phyloP scores from a whole-genome alignment of 805 yeast species.

The Starmerella vaccinii region DNA sequence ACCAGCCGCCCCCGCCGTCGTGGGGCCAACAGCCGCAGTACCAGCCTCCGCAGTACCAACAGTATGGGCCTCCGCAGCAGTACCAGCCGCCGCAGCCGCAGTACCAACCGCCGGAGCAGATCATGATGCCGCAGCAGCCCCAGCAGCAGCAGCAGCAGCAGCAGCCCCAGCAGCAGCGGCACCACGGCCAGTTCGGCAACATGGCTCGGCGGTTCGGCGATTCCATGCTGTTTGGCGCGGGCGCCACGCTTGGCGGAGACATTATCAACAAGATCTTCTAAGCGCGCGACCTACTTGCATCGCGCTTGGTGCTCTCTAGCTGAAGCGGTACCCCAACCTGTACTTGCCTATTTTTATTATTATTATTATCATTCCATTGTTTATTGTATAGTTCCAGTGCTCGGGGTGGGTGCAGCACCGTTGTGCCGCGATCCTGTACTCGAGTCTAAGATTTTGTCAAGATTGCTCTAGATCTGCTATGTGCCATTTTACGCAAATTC shows the following conservation, averaged over 20 bases:
- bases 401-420: no score
- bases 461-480: no score
- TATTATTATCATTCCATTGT: no score
- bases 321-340: no score
- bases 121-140: slow-evolving; percentile 20
- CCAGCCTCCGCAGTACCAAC: slow-evolving; percentile 18
- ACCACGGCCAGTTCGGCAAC: slow-evolving; percentile 28
- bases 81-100: slow-evolving; percentile 26
- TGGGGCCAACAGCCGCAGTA: slow-evolving; percentile 19
- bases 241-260: slow-evolving; percentile 85
- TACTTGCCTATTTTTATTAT: no score
- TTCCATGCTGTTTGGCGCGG: slow-evolving; percentile 94
- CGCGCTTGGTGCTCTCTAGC: no score
- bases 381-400: no score
- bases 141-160: slow-evolving; percentile 24
- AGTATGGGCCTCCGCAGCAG: slow-evolving; percentile 24
- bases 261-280: slow-evolving; percentile 42
- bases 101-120: slow-evolving; percentile 24
- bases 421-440: no score
- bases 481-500: no score
- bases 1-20: slow-evolving; percentile 9
- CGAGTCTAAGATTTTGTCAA: no score
- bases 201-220: slow-evolving; percentile 73
- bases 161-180: slow-evolving; percentile 17
- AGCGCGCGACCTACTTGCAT: no score